Base-by-base conservation (phyloP, 2,329 filamentous ascomycete genomes). In the Fonsecaea pugnacius region DNA sequence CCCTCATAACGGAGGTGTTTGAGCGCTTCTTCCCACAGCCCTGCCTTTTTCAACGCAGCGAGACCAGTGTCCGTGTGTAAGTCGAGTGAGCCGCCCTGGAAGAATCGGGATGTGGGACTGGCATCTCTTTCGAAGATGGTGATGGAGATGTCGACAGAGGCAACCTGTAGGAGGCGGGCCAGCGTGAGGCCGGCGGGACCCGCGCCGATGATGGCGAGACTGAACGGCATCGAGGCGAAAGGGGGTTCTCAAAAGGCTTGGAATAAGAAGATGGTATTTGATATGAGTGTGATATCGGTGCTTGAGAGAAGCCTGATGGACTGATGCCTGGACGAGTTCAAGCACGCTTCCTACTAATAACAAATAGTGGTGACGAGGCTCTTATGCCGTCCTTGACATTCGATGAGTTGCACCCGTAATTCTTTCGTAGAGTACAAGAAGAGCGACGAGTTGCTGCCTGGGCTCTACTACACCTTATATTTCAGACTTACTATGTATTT, bases 1-100 rank as follows among this genome's bases (percentile, higher is more conserved):
- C 77, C 76, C 53, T 79, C 78, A 61, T 76, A 80, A 33, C 78
- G 74, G 12, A 65, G 53, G 43, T 74, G 65, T 54, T 75, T 73
- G 35, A 68, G 38, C 64, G 76, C 76, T 30, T 73, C 67, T 18
- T 74, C 72, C 60, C 68, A 77, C 21, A 78, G 71, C 1, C 69
- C 72, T n/a, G 72, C 73, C 54, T 71, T 66, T 35, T 68, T 71
- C 24, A 78, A 60, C 2, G 75, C 76, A n/a, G 68, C 67, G 27
- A 75, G 72, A 4, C 76, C 76, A 1, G 74, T 74, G 8, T 71
- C 67, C 7, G 67, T 63, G 59, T 76, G 75, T 1, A 78, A 70
- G 53, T 78, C 77, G 12, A 78, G 71, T 2, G 73, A 75, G 58
- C 76, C 75, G 60, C 76, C 76, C 67, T 77, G 74, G 8, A 32